Evolutionary conservation across 2,329 filamentous ascomycete genomes (phyloP).

Genomic region (Calonectria honghensis): DNA sequence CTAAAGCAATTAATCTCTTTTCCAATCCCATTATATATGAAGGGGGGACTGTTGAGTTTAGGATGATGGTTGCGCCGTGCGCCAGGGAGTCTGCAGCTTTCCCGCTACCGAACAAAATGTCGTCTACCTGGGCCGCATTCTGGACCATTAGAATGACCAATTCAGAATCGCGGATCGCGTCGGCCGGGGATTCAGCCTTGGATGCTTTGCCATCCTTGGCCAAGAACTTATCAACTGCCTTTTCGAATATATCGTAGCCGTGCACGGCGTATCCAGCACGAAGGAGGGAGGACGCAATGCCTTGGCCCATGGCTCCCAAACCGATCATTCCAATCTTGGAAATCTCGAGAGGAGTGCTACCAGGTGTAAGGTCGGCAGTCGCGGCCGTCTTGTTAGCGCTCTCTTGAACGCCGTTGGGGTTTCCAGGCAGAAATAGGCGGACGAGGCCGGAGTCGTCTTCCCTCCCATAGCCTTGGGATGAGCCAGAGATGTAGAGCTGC

Average conservation of each 20-base stretch:
- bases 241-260: conserved; percentile 58
- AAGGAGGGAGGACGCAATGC: conserved; percentile 61
- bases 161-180: conserved; percentile 55
- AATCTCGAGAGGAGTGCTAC: conserved; percentile 50
- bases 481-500: conserved; percentile 57
- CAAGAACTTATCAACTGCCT: conserved; percentile 57
- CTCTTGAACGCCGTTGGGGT: conserved; percentile 43
- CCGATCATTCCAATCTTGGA: conserved; percentile 61
- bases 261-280: conserved; percentile 58
- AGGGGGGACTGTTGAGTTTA: conserved; percentile 52
- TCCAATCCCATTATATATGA: conserved; percentile 52
- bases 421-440: conserved; percentile 50
- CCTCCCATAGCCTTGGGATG: conserved; percentile 53
- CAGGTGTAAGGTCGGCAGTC: conserved; percentile 44
- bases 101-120: conserved; percentile 57
- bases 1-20: conserved; percentile 45
- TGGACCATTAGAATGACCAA: conserved; percentile 62
- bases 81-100: conserved; percentile 55
- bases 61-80: conserved; percentile 53
- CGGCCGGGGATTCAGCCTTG: conserved; percentile 53
- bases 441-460: conserved; percentile 56
- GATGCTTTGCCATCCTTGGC: conserved; percentile 49
- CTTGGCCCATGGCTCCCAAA: conserved; percentile 62
- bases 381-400: conserved; percentile 32
- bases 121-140: conserved; percentile 58